These are phyloP conservation scores for Tricholoma hemisulphureum DNA, from an alignment of 768 basidiomycete species.

Conservation along the genomic window DNA sequence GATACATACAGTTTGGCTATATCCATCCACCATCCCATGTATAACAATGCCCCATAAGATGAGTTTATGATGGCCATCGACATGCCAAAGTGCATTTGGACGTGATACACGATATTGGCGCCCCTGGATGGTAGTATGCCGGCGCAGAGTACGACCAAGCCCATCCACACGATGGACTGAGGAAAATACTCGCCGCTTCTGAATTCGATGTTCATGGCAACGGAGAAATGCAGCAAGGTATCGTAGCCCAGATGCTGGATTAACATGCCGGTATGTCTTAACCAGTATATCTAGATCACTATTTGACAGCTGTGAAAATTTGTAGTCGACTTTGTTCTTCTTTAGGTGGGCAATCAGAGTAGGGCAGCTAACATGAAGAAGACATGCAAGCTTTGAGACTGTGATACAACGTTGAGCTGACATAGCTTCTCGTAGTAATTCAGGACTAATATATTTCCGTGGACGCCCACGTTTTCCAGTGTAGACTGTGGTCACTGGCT, in stretches of 20 bases:
- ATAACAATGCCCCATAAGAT: no score
- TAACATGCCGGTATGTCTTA: slow-evolving; percentile 14
- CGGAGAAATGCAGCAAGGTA: slow-evolving; percentile 30
- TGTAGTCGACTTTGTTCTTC: no score
- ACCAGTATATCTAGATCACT: neutral
- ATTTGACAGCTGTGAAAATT: slow-evolving; percentile 4
- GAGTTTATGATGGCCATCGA: no score
- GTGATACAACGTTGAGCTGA: neutral
- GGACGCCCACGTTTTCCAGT: slow-evolving; percentile 3
- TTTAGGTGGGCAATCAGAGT: neutral
- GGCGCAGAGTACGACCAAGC: no score
- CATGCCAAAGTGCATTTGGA: no score
- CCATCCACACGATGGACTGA: no score
- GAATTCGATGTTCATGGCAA: slow-evolving; percentile 23
- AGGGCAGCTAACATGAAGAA: neutral
- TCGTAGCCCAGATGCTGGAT: slow-evolving; percentile 22
- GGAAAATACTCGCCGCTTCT: slow-evolving; percentile 15
- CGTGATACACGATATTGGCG: no score
- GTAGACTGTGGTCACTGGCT: neutral
- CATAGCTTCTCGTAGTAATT: neutral
- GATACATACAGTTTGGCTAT: no score
- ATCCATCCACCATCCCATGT: slow-evolving; percentile 27
- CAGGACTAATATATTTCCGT: neutral
- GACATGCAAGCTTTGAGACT: no score
- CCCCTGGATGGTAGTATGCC: no score